These are phyloP conservation scores for Triangularia verruculosa DNA, from an alignment of 2,329 filamentous ascomycete genomes.

Conservation along the genomic window DNA sequence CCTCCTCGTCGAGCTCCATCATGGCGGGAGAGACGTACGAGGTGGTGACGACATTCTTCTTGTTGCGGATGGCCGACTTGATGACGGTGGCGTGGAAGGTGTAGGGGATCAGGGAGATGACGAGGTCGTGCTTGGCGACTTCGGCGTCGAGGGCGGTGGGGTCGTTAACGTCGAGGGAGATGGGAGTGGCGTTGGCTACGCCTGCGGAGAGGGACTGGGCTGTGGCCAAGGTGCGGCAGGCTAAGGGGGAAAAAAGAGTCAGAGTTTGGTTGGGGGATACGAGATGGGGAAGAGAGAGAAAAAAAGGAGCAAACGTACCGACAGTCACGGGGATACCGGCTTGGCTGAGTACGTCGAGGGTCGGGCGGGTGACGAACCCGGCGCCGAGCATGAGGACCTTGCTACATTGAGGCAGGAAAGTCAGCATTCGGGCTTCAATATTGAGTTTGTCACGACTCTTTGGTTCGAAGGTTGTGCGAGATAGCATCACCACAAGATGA, in stretches of 20 bases:
- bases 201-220: slow-evolving; percentile 73
- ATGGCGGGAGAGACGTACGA: slow-evolving; percentile 91
- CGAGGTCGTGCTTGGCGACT: slow-evolving; percentile 74
- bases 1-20: slow-evolving; percentile 77
- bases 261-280: background rate
- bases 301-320: slow-evolving; percentile 46
- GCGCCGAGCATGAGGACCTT: slow-evolving; percentile 48
- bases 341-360: slow-evolving; percentile 60
- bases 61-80: slow-evolving; percentile 86
- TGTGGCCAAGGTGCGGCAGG: slow-evolving; percentile 55
- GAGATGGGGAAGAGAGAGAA: background rate
- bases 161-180: slow-evolving; percentile 82
- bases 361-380: slow-evolving; percentile 61
- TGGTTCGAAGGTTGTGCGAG: background rate
- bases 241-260: slow-evolving; percentile 12
- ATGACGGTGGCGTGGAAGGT: slow-evolving; percentile 85
- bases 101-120: slow-evolving; percentile 85
- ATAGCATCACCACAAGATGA: background rate
- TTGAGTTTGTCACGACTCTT: slow-evolving; percentile 1
- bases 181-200: slow-evolving; percentile 69
- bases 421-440: slow-evolving; percentile 11
- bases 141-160: slow-evolving; percentile 73
- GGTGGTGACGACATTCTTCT: slow-evolving; percentile 96
- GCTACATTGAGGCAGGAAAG: slow-evolving; percentile 18
- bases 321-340: slow-evolving; percentile 64